Base-by-base conservation (phyloP, 257 asterid species). In the Anisodus tanguticus region DNA sequence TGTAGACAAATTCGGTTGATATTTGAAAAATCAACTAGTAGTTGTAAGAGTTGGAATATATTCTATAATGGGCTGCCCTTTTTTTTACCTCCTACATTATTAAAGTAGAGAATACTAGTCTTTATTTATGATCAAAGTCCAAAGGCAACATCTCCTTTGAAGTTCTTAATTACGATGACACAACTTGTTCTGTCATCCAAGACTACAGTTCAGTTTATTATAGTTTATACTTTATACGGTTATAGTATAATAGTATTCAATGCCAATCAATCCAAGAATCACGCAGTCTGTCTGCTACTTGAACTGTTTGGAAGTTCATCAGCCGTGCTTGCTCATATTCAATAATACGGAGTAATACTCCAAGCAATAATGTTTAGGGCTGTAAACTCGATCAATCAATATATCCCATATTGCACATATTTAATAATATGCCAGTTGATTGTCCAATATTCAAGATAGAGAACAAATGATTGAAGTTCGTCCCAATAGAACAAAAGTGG, bases 391-490 rank as follows among this genome's bases (percentile, higher is more conserved):
- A 55, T 55, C 2, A 55, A 55, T 55, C 19, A 55, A 4, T 17
- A 13, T 55, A 55, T 55, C 62, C 62, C 8, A 55, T 55, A 55
- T 4, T 55, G 62, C 8, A 55, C 7, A 55, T 2, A 17, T 59
- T 59, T n/a, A 53, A 53, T 9, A 9, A 3, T 12, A 12, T 54
- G 59, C 59, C 68, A 62, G 68, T 19, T 9, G 16, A 63, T 11
- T 64, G 16, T 64, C 8, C 2, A 64, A 9, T 9, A 49, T 49
- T 3, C 57, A 54, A 2, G 3, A 54, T 62, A 63, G 71, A 66
- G 83, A 70, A 85, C 37, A 49, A 79, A 81, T 83, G 62, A 85
- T 86, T 85, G 86, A 79, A 12, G 88, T 74, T 86, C 79, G 88
- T 76, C 76, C 66, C 69, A 77, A 84, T 82, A 51, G 76, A 58